A percentile compares a stretch with the other conserved stretches of the same genome.
Conservation (phyloP, 2,329 filamentous ascomycete genomes). For the Exophiala sp. region DNA sequence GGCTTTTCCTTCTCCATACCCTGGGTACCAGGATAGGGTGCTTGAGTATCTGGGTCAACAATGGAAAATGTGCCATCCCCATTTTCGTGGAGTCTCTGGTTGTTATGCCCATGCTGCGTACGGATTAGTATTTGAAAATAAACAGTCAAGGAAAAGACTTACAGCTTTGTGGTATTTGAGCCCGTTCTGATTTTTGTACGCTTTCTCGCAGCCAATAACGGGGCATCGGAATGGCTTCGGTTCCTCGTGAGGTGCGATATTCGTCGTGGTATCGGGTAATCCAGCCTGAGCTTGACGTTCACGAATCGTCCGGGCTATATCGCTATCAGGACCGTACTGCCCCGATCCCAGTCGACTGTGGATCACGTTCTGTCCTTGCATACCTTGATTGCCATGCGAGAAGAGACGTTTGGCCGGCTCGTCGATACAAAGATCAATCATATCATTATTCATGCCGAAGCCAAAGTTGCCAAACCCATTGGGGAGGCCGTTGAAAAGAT, state of each 20-base stretch:
- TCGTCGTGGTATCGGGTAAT: constrained; percentile 44
- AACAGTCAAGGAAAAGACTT: constrained; percentile 35
- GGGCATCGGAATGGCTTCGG: constrained; percentile 97
- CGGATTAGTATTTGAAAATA: constrained; percentile 26
- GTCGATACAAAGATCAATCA: constrained; percentile 70
- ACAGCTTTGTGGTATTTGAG: constrained; percentile 81
- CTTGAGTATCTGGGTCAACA: constrained; percentile 90
- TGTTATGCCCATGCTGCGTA: constrained; percentile 79
- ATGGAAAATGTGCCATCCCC: constrained; percentile 97
- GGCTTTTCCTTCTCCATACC: constrained; percentile 99
- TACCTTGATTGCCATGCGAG: constrained; percentile 73
- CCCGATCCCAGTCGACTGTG: constrained; percentile 72
- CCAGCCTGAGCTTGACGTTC: constrained; percentile 63
- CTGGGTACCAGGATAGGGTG: constrained; percentile 89
- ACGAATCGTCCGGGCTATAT: constrained; percentile 64
- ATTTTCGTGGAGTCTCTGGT: constrained; percentile 94
- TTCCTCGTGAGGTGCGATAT: constrained; percentile 67
- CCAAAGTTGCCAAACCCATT: constrained; percentile 36
- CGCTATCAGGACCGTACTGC: constrained; percentile 73
- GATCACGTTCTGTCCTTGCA: constrained; percentile 55
- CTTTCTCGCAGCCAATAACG: constrained; percentile 93
- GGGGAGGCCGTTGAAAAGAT: constrained; percentile 39
- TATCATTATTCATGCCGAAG: constrained; percentile 48
- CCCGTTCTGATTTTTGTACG: constrained; percentile 99
- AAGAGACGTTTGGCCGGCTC: constrained; percentile 93